phyloP scores from a whole-genome alignment of 1,139 yeast genomes.

The Geotrichum fermentans region DNA sequence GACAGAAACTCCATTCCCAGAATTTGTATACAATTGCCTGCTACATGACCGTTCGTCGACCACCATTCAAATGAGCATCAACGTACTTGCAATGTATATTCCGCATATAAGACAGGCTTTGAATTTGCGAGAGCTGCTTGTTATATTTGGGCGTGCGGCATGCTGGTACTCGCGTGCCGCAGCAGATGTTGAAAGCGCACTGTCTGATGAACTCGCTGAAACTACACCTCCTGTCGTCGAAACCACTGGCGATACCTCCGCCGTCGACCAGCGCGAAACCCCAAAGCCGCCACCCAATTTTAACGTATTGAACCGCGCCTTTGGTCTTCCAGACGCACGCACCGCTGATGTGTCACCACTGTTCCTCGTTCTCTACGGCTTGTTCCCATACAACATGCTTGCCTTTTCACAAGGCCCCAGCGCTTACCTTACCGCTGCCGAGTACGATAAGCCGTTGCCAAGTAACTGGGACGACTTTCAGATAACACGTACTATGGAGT shows the following conservation, averaged over 20 bases:
- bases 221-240: neutral
- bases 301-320: constrained; percentile 31
- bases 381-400: constrained; percentile 53
- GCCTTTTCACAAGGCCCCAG: constrained; percentile 45
- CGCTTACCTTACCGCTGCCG: constrained; percentile 2
- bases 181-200: neutral
- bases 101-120: constrained; percentile 45
- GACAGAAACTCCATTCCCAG: constrained; percentile 7
- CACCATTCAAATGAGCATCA: constrained; percentile 43
- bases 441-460: constrained; percentile 9
- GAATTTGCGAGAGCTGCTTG: constrained; percentile 44
- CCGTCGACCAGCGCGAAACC: neutral
- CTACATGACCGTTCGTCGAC: constrained; percentile 46
- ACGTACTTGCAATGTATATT: constrained; percentile 49
- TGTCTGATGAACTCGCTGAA: neutral
- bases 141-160: constrained; percentile 45
- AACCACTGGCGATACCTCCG: neutral
- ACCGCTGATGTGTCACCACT: constrained; percentile 33
- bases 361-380: constrained; percentile 52
- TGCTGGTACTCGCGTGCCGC: constrained; percentile 35
- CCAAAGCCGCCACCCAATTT: constrained; percentile 27
- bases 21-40: constrained; percentile 40
- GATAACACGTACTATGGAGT: constrained; percentile 7
- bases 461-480: constrained; percentile 9
- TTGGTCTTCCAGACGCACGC: constrained; percentile 25